phyloP scores from a whole-genome alignment of 306 rosid genomes.

The Arachis hypogaea region DNA sequence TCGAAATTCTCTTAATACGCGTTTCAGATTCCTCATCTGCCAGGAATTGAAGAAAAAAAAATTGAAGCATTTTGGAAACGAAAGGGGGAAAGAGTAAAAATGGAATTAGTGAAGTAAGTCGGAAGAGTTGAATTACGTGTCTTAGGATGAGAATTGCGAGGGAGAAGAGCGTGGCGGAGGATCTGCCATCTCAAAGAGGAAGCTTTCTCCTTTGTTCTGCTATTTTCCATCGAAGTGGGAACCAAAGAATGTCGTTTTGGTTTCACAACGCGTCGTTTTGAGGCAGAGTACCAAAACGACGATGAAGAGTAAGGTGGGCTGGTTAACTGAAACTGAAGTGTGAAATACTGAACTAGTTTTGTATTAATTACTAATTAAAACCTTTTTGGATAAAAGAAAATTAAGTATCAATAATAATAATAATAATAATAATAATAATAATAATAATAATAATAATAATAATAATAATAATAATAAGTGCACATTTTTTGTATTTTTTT shows the following conservation, averaged over 20 bases:
- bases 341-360: neutral
- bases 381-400: too few species aligned
- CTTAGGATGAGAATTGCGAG: slow-evolving; percentile 38
- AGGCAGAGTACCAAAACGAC: neutral
- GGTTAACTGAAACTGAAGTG: too few species aligned
- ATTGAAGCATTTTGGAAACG: neutral
- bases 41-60: neutral
- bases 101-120: too few species aligned
- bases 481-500: too few species aligned
- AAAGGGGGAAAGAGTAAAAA: neutral
- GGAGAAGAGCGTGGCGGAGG: slow-evolving; percentile 75
- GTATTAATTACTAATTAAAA: too few species aligned
- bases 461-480: too few species aligned
- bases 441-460: too few species aligned
- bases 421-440: too few species aligned
- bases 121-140: slow-evolving; percentile 32
- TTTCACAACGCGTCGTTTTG: too few species aligned
- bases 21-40: slow-evolving; percentile 58
- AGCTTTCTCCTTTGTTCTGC: slow-evolving; percentile 46
- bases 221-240: slow-evolving; percentile 24
- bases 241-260: neutral
- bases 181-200: slow-evolving; percentile 79
- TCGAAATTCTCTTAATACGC: slow-evolving; percentile 57
- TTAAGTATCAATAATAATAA: too few species aligned
- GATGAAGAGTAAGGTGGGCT: neutral